phyloP scores from a whole-genome alignment of 2,329 filamentous ascomycete species.

The Alternaria atra region DNA sequence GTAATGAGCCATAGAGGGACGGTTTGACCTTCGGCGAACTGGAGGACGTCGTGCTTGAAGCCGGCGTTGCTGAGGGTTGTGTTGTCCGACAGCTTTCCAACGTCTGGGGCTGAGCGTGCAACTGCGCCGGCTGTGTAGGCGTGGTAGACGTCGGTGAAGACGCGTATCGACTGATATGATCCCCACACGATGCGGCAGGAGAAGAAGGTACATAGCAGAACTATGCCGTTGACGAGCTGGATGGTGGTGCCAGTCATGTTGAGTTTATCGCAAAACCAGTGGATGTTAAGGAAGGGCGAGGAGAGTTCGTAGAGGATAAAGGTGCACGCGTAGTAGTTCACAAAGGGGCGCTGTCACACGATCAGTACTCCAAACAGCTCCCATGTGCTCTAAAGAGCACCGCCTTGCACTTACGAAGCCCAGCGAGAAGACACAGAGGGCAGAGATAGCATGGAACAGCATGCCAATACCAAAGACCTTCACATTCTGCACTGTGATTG shows the following conservation, averaged over 20 bases:
- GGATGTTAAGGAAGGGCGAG: constrained; percentile 84
- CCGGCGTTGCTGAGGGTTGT: constrained; percentile 25
- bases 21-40: constrained; percentile 53
- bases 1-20: constrained; percentile 75
- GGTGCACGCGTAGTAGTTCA: constrained; percentile 81
- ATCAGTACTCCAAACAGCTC: not conserved
- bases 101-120: constrained; percentile 38
- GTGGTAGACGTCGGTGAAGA: constrained; percentile 72
- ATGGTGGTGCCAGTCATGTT: constrained; percentile 76
- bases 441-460: constrained; percentile 78
- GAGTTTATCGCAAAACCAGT: constrained; percentile 93
- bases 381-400: not conserved
- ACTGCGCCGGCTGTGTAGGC: constrained; percentile 44
- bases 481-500: constrained; percentile 73
- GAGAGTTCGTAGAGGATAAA: constrained; percentile 92
- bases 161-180: constrained; percentile 71
- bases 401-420: constrained; percentile 72
- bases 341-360: constrained; percentile 73
- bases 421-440: constrained; percentile 76
- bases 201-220: constrained; percentile 78
- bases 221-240: constrained; percentile 80
- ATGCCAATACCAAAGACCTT: constrained; percentile 79
- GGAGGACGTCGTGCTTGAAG: constrained; percentile 57
- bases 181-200: constrained; percentile 80
- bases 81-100: constrained; percentile 38